Base-by-base conservation (phyloP, 331 rosid species). In the Cydonia oblonga region DNA sequence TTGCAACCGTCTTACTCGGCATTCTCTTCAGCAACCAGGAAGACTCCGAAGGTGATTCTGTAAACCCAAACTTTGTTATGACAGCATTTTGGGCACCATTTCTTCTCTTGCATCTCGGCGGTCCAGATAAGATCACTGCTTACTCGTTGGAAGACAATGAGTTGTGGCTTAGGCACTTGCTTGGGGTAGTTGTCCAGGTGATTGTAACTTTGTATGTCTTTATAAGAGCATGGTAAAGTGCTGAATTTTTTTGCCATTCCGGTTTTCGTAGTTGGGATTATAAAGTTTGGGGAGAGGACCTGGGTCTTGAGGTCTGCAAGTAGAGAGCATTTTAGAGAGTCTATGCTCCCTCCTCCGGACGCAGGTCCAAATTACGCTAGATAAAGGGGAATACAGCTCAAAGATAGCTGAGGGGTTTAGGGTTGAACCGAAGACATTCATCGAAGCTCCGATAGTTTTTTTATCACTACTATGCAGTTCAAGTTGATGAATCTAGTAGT, bases 91-190 rank as follows among this genome's bases (percentile, higher is more conserved):
- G 88, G 88, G 87, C 85, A 8, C 88, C 85, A 4, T 80, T 87
- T 64, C 81, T 82, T 24, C 81, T 87, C 7, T 46, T 84, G 20
- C 87, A 87, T 73, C 87, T 84, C 2, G 87, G 89, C 2, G 89
- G 86, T 10, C 87, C 84, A 0, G 87, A 87, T 63, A 78, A 76
- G 15, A 78, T 81, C 51, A 78, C 84, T 6, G 87, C 87, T 2
- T 80, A 66, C 30, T 70, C 91, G 0, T 40, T 80, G 1, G 81
- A 85, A 23, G 91, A 85, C 49, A 85, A 85, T 10, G 84, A 82
- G 16, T 32, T 87, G 0, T 84, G 89, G 87, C 60, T 23, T 0
- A 52, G 89, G 11, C 86, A 78, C 35, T n/a, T 75, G 16, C 57
- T 84, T 20, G 75, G 22, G 12, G 72, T 75, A 12, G 24, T 2